Evolutionary conservation across 257 asterid species (phyloP), one percentile per base, ranked within the genome.

Genomic region (Scutellaria baicalensis): DNA sequence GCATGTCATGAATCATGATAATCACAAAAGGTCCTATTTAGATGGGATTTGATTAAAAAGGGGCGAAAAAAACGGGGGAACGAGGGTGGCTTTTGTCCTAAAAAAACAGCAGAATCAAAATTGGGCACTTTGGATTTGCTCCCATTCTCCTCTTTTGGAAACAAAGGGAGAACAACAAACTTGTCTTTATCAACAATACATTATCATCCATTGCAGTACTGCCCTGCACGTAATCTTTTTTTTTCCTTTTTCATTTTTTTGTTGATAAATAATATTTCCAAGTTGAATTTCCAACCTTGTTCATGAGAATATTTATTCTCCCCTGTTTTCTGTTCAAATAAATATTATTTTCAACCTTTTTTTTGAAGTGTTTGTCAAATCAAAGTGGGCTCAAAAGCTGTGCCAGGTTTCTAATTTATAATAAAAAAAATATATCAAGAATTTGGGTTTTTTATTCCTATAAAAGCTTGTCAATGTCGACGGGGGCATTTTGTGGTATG

Each of bases 111-210:
- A 43, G 74, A 60, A 75, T 4, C 44, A 45, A 44, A 63, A 60
- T 20, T 51, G 39, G 14, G 35, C 73, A 72, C 33, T 59, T 59
- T 59, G 66, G 69, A 72, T 84, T 68, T 83, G 76, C 88, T 79
- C 80, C 74, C 70, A 27, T 77, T 82, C 84, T 82, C 77, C 71
- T 77, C 80, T 52, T 82, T 78, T 77, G 86, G 75, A 72, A 75
- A 72, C 77, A 79, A 78, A 71, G 86, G 81, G 92, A 77, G 89
- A 77, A 69, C 88, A 79, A 85, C 65, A 64, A 71, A 77, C 81
- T 75, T 63, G 83, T 82, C 88, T 77, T 56, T 13, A 73, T 73
- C 68, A 68, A 78, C 54, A 50, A 50, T 3, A 27, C 33, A 27
- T 27, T 27, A 27, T 2, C 33, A 39, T 72, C 65, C 62, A 64